Percentiles rank a stretch among this genome's conserved stretches.
Conservation (phyloP, 2,329 filamentous ascomycete species). For the Colletotrichum costaricense region DNA sequence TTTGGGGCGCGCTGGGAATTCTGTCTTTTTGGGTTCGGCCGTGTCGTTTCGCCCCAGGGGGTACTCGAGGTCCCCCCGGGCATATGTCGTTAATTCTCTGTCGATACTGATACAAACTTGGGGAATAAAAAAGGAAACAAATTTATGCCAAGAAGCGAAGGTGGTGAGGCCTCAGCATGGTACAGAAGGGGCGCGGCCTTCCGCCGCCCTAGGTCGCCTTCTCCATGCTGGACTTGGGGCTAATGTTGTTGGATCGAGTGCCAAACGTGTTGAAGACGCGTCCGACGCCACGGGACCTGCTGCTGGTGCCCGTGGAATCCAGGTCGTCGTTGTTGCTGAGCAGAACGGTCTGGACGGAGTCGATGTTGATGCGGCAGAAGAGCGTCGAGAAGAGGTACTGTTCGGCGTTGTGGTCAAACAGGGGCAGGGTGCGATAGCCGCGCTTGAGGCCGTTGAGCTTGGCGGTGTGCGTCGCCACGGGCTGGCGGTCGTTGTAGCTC, state of each 20-base stretch:
- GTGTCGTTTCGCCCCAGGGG: slow-evolving; percentile 34
- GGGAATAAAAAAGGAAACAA: slow-evolving; percentile 16
- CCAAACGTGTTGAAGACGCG: slow-evolving; percentile 64
- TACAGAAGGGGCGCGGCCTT: neutral
- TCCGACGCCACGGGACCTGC: slow-evolving; percentile 68
- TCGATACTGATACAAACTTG: slow-evolving; percentile 35
- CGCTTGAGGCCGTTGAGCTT: slow-evolving; percentile 91
- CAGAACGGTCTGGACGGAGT: slow-evolving; percentile 67
- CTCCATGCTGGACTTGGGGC: slow-evolving; percentile 62
- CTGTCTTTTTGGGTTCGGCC: slow-evolving; percentile 35
- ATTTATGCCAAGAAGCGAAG: slow-evolving; percentile 33
- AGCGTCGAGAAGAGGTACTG: slow-evolving; percentile 95
- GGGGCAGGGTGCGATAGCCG: slow-evolving; percentile 91
- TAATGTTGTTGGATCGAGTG: slow-evolving; percentile 58
- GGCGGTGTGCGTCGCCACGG: slow-evolving; percentile 90
- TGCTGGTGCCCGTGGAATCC: slow-evolving; percentile 50
- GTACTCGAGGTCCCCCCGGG: slow-evolving; percentile 15
- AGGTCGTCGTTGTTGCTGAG: slow-evolving; percentile 57
- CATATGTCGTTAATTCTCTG: slow-evolving; percentile 30
- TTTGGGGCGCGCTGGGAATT: slow-evolving; percentile 30
- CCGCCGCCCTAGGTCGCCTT: slow-evolving; percentile 50
- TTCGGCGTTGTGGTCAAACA: slow-evolving; percentile 89
- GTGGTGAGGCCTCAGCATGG: slow-evolving; percentile 3
- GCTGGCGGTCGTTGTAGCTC: slow-evolving; percentile 70
- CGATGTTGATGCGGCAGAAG: slow-evolving; percentile 86